Base-by-base conservation (phyloP, 2,329 filamentous ascomycete genomes). In the Colletotrichum cuscutae region DNA sequence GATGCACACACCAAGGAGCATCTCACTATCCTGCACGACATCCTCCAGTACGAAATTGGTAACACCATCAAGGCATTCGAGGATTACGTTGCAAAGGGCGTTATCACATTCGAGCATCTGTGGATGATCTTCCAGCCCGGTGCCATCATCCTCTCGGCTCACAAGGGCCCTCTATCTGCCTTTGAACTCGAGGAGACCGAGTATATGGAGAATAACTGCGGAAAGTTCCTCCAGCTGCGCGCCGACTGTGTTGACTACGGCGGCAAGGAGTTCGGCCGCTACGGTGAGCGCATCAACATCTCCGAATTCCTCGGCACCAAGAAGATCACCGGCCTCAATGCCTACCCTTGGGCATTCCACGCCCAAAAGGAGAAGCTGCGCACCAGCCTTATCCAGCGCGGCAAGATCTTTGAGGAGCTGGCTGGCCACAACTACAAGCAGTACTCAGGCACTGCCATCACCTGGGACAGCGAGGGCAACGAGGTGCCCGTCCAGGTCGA, bases 111-210 rank as follows among this genome's bases (percentile, higher is more conserved):
- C 63, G 82, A 86, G 13, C 84, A 90, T 59, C 80, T 86, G 11
- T 89, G 87, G 87, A 86, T 86, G n/a, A 83, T 89, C 32, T 88
- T 89, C 76, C 82, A 84, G 63, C 88, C 87, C 0, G 86, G 85
- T 0, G 81, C 79, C 57, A 80, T 81, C 5, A 76, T 88, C 2
- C 82, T 84, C 63, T 81, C 83, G 0, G 77, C 79, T 7, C 79
- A 82, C 73, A 81, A 83, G 65, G 85, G 82, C 9, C 82, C 81
- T 13, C 78, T 82, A 5, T 82, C 81, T 4, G 83, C 83, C 13
- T 83, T 82, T 56, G 80, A 82, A 74, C 83, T 86, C 22, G 75
- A 79, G 7, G 77, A 81, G 64, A 80, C 81, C 1, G 77, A 82
- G 63, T 85, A 85, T 74, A 80, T 76, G 65, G 76, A 79, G 62